A percentile compares a stretch with the other conserved stretches of the same genome.
Evolutionary conservation across 2,329 filamentous ascomycete species (phyloP).

Genomic region (Purpureocillium lavendulum): DNA sequence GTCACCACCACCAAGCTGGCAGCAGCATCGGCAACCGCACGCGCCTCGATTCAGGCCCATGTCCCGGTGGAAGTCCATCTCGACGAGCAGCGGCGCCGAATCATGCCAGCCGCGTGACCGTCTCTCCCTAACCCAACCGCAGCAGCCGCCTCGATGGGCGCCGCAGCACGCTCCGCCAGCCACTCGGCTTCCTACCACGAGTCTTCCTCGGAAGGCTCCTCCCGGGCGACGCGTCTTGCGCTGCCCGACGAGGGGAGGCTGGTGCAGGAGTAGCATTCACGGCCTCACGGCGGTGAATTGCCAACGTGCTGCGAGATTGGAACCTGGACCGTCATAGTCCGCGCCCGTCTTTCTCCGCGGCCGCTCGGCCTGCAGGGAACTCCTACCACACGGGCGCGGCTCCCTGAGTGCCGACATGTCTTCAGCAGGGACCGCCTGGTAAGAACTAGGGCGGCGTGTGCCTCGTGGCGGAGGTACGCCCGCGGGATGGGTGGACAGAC

Average conservation of each 20-base stretch:
- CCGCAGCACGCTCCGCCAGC: slow-evolving; percentile 20
- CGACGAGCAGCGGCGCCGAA: no score
- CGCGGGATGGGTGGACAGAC: neutral
- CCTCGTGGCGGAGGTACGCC: no score
- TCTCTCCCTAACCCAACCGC: no score
- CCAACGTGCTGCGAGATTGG: slow-evolving; percentile 28
- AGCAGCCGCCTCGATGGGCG: neutral
- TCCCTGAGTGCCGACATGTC: slow-evolving; percentile 40
- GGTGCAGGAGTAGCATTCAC: slow-evolving; percentile 15
- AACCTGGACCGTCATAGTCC: slow-evolving; percentile 46
- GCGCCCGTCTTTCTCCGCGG: slow-evolving; percentile 26
- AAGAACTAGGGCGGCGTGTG: no score
- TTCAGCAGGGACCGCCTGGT: no score
- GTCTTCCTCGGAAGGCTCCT: slow-evolving; percentile 27
- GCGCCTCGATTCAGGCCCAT: no score
- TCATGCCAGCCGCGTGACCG: no score
- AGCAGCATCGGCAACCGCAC: no score
- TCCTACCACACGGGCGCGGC: slow-evolving; percentile 38
- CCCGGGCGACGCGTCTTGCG: slow-evolving; percentile 26
- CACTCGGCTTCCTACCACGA: slow-evolving; percentile 21
- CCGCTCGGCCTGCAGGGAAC: slow-evolving; percentile 4
- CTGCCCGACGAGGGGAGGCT: slow-evolving; percentile 25
- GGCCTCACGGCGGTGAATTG: no score
- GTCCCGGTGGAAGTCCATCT: no score
- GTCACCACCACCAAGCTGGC: no score